Evolutionary conservation across 2,329 filamentous ascomycete species (phyloP), one percentile per base, ranked within the genome.

Genomic region (Colletotrichum gigasporum): DNA sequence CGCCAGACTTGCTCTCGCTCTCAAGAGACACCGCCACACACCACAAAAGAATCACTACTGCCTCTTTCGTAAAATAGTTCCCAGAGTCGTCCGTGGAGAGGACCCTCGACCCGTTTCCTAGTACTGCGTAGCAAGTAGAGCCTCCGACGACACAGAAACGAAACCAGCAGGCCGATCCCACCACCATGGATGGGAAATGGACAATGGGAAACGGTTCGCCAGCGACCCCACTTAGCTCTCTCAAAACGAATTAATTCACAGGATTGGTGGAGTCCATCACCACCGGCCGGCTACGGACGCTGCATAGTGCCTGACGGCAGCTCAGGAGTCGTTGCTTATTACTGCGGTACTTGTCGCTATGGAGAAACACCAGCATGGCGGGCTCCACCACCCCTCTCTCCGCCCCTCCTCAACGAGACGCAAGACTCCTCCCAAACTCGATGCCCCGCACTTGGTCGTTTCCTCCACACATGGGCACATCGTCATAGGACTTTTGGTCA

Each of bases 391-490:
- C 51, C 39, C 51, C 45, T 35, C 56, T 37, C 20, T 39, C 18
- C 47, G 37, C 50, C 37, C 57, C 50, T 62, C 56, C 44, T 60
- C 34, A 61, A 50, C 41, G 42, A 50, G 59, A 65, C 41, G 50
- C 50, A 34, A 39, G 18, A 55, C 50, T 62, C 44, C 35, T 62
- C 53, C 39, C 51, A 47, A 34, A 34, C 50, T 44, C 35, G 16
- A 22, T 47, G 58, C 58, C 63, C 58, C 58, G 58, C 63, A 63
- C 63, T 52, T 63, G 50, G 35, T 54, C 45, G 44, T 51, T 42
- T 57, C 57, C 63, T 65, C 63, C 57, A 65, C 57, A 65, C 44
- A 63, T 47, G 18, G 45, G 52, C 39, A 57, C 63, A 47, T 63
- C 63, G 63, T 63, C 63, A 65, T 65, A 63, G 58, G 63, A 53